Percentiles rank a stretch among this genome's conserved stretches.
Conservation (phyloP, 805 yeast species). For the Candida ulmi region DNA sequence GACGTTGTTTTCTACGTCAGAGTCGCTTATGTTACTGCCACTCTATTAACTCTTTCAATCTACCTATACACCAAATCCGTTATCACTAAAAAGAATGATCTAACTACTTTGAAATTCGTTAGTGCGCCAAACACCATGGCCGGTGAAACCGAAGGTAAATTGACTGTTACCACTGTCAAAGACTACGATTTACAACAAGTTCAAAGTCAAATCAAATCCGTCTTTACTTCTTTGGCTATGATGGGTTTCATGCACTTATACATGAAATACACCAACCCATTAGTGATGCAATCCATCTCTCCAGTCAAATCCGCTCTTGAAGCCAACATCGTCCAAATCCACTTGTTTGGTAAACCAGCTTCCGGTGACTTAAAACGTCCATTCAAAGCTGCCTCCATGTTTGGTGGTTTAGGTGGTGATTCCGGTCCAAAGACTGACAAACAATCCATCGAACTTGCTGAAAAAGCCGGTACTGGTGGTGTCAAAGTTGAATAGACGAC, state of each 20-base stretch:
- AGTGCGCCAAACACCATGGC: conserved; percentile 77
- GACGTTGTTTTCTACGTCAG: conserved; percentile 68
- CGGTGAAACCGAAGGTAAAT: conserved; percentile 66
- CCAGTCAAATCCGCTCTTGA: conserved; percentile 89
- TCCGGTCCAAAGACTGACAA: conserved; percentile 73
- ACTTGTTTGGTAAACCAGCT: conserved; percentile 77
- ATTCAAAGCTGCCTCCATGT: conserved; percentile 80
- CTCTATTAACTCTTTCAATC: conserved; percentile 54
- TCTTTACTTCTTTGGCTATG: conserved; percentile 88
- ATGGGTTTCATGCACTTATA: conserved; percentile 97
- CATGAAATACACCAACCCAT: conserved; percentile 96
- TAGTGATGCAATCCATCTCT: conserved; percentile 88
- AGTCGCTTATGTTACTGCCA: conserved; percentile 61
- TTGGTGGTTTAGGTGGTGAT: conserved; percentile 46
- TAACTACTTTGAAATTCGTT: conserved; percentile 87
- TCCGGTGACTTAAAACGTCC: conserved; percentile 94
- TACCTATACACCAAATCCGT: conserved; percentile 59
- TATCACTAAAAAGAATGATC: conserved; percentile 74
- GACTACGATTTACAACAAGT: conserved; percentile 92
- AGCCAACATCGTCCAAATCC: conserved; percentile 86
- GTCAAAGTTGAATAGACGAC: conserved; percentile 39
- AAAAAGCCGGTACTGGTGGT: conserved; percentile 82
- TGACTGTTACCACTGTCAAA: conserved; percentile 86
- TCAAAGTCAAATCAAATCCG: conserved; percentile 70
- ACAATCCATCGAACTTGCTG: conserved; percentile 80